Evolutionary conservation across 768 basidiomycete genomes (phyloP), one percentile per base, ranked within the genome.

Genomic region (Kwoniella botswanensis): DNA sequence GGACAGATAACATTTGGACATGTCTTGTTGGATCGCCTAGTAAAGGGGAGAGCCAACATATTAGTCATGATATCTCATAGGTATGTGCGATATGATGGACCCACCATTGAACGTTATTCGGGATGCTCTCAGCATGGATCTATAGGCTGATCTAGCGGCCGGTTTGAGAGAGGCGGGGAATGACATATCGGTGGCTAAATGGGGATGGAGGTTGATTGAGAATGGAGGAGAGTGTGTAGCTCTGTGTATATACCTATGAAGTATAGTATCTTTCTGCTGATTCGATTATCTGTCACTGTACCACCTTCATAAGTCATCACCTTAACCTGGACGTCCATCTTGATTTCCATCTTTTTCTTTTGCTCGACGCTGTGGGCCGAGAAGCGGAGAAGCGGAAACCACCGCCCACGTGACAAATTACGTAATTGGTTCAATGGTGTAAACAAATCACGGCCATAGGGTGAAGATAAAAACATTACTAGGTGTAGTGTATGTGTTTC

Each of bases 101-200:
- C 60, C 15, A 78, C 79, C 79, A 63, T 68, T 58, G 63, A 82
- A 82, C 4, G 81, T 82, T 24, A 77, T 69, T 9, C 78, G 60
- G 4, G 74, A 71, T 10, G 79, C 62, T 15, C 81, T 67, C 18
- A 80, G 41, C 43, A 80, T 72, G 0, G 72, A 13, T 44, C 81
- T 64, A 35, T 80, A 82, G 0, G 79, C 79, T 54, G 72, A 74
- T 67, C 76, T 52, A 11, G 81, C 78, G 13, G 75, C 60, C 1
- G 74, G 71, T 46, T 58, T 62, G 6, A 81, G 69, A 13, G 71
- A 52, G 13, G 73, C 52, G 9, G 79, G 76, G 63, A 81, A 73
- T 1, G 71, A 71, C 78, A 77, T 77, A 4, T 9, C 50, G 54
- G 17, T 1, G 57, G 17, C 1, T 58, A 11, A 4, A 17, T 11